phyloP scores from a whole-genome alignment of 2,329 filamentous ascomycete species.

The Grosmannia penicillata region DNA sequence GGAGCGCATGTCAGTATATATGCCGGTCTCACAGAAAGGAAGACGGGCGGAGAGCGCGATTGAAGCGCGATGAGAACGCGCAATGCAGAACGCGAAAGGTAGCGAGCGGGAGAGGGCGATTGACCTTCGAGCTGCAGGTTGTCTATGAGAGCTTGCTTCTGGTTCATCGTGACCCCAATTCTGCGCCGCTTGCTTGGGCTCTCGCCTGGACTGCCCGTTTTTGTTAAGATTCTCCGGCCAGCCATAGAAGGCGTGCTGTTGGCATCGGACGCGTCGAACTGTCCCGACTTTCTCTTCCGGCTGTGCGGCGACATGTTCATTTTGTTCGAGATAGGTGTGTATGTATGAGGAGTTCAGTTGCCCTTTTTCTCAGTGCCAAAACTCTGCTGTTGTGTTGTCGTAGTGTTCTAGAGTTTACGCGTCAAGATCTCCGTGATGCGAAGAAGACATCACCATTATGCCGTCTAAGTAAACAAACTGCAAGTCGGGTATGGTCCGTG shows the following conservation, averaged over 20 bases:
- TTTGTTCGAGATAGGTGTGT: slow-evolving; percentile 7
- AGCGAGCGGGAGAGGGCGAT: slow-evolving; percentile 20
- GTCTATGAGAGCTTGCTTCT: slow-evolving; percentile 79
- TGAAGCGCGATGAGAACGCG: no score
- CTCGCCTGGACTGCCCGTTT: slow-evolving; percentile 21
- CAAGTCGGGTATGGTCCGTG: slow-evolving; percentile 7
- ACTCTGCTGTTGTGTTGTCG: no score
- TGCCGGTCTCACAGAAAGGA: neutral
- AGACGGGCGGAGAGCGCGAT: neutral
- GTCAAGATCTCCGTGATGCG: neutral
- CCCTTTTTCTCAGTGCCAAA: no score
- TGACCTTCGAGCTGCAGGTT: slow-evolving; percentile 80
- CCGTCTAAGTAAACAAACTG: slow-evolving; percentile 9
- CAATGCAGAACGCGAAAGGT: no score
- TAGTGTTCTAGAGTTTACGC: no score
- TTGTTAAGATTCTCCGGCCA: slow-evolving; percentile 18
- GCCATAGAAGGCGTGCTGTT: slow-evolving; percentile 11
- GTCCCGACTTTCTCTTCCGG: slow-evolving; percentile 29
- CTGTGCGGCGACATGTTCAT: slow-evolving; percentile 30
- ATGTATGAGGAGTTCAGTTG: no score
- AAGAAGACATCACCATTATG: neutral
- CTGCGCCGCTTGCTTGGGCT: slow-evolving; percentile 50
- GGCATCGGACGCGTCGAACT: slow-evolving; percentile 16
- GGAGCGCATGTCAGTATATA: neutral
- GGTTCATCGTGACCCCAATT: slow-evolving; percentile 47